phyloP scores from a whole-genome alignment of 441 rosid species.

The Melastoma candidum region DNA sequence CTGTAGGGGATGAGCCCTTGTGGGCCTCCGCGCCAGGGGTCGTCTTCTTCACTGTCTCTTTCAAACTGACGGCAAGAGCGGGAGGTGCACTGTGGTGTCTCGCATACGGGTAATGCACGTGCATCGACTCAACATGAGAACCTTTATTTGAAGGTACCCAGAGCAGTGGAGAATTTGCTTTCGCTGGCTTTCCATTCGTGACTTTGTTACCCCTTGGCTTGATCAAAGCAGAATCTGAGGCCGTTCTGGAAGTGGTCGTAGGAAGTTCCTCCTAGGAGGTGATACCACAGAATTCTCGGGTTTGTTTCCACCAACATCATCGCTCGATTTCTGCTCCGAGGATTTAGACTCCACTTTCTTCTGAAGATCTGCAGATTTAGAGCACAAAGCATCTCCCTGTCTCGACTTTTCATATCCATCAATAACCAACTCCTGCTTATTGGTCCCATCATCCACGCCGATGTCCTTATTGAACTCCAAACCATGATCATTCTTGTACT shows the following conservation, averaged over 20 bases:
- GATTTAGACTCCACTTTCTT: conserved; percentile 27
- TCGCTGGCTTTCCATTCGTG: conserved; percentile 47
- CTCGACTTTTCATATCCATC: conserved; percentile 26
- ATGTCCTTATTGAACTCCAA: conserved; percentile 68
- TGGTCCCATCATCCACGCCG: conserved; percentile 63
- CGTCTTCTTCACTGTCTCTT: conserved; percentile 33
- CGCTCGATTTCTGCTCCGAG: conserved; percentile 22
- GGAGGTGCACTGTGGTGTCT: conserved; percentile 80
- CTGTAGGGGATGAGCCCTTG: conserved; percentile 20
- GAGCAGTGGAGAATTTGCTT: conserved; percentile 58
- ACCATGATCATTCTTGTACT: conserved; percentile 42
- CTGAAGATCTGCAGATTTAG: conserved; percentile 22
- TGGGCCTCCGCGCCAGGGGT: conserved; percentile 25
- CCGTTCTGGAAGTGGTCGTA: conserved; percentile 28
- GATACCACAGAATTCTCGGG: conserved; percentile 36
- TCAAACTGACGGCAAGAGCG: conserved; percentile 39
- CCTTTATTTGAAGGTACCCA: conserved; percentile 91
- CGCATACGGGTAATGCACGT: conserved; percentile 68
- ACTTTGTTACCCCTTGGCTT: conserved; percentile 34
- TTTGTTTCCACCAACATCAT: conserved; percentile 31
- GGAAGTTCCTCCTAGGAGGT: conserved; percentile 33
- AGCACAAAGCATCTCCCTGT: conserved; percentile 25
- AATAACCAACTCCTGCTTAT: conserved; percentile 21
- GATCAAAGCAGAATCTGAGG: conserved; percentile 33
- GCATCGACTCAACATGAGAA: conserved; percentile 66